These are phyloP conservation scores for Emericellopsis cladophorae DNA, from an alignment of 2,329 filamentous ascomycete species.

Conservation along the genomic window DNA sequence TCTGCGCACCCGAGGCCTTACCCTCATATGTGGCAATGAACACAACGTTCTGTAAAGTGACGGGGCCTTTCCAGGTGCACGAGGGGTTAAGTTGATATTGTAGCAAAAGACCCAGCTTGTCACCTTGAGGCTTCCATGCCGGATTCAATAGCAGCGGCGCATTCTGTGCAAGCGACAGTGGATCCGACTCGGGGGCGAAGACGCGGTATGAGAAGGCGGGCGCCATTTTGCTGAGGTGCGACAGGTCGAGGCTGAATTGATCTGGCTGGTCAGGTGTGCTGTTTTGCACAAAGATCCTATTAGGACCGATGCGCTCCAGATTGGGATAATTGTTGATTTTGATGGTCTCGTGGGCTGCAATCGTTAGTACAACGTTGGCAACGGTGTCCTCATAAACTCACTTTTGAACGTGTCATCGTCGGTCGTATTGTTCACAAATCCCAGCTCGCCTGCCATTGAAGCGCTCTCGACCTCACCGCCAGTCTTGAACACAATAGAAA, in stretches of 20 bases:
- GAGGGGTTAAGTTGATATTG: slow-evolving; percentile 74
- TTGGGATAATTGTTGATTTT: slow-evolving; percentile 76
- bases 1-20: slow-evolving; percentile 55
- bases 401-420: slow-evolving; percentile 30
- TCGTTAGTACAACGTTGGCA: not conserved
- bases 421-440: slow-evolving; percentile 62
- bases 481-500: slow-evolving; percentile 68
- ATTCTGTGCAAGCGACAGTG: slow-evolving; percentile 31
- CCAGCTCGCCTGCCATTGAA: slow-evolving; percentile 77
- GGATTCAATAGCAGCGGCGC: slow-evolving; percentile 64
- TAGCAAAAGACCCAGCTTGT: slow-evolving; percentile 76
- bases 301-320: slow-evolving; percentile 89
- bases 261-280: slow-evolving; percentile 52
- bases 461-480: slow-evolving; percentile 57
- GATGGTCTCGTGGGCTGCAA: slow-evolving; percentile 50
- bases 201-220: slow-evolving; percentile 91
- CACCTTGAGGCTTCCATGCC: slow-evolving; percentile 71
- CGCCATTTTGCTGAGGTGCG: slow-evolving; percentile 58
- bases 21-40: slow-evolving; percentile 62
- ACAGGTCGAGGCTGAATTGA: slow-evolving; percentile 66
- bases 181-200: slow-evolving; percentile 34
- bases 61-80: slow-evolving; percentile 29
- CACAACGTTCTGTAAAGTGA: slow-evolving; percentile 56
- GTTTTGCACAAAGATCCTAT: slow-evolving; percentile 78
- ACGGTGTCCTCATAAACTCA: slow-evolving; percentile 20